These are phyloP conservation scores for Thalia dealbata DNA, from an alignment of 176 grass and related monocot genomes.

Conservation along the genomic window DNA sequence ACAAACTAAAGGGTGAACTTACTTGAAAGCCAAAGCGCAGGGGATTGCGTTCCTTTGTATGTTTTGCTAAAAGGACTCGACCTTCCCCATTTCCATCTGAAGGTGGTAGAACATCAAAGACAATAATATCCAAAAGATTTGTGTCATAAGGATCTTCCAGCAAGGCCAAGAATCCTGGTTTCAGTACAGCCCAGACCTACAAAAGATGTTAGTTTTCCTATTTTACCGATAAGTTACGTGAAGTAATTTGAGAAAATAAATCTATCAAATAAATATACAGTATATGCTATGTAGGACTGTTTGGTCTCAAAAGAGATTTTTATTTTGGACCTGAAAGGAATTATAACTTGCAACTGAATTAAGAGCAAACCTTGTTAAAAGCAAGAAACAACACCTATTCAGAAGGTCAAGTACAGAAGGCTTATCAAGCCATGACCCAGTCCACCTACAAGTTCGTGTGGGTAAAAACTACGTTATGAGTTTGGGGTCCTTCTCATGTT, in stretches of 20 bases:
- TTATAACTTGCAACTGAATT: no score
- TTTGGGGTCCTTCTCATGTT: no score
- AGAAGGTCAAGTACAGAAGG: no score
- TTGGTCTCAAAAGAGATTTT: no score
- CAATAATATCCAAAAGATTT: constrained; percentile 88
- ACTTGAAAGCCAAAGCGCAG: constrained; percentile 92
- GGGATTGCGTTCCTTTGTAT: constrained; percentile 85
- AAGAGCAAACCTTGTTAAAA: no score
- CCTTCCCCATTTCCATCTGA: constrained; percentile 87
- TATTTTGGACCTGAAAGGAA: no score
- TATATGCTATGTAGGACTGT: no score
- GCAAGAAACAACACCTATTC: no score
- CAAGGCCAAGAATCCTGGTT: constrained; percentile 93
- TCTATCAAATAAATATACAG: no score
- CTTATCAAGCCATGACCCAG: no score
- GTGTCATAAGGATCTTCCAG: constrained; percentile 87
- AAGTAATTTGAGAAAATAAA: background rate
- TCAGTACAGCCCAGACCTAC: constrained; percentile 91
- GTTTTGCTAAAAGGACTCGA: constrained; percentile 72
- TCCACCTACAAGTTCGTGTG: no score
- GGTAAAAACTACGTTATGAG: no score
- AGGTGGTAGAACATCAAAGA: constrained; percentile 81
- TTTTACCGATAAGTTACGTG: constrained; percentile 3
- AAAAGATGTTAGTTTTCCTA: constrained; percentile 15
- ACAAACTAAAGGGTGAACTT: constrained; percentile 1